Conservation (phyloP, 306 rosid species). For the Trichosanthes cucumerina region DNA sequence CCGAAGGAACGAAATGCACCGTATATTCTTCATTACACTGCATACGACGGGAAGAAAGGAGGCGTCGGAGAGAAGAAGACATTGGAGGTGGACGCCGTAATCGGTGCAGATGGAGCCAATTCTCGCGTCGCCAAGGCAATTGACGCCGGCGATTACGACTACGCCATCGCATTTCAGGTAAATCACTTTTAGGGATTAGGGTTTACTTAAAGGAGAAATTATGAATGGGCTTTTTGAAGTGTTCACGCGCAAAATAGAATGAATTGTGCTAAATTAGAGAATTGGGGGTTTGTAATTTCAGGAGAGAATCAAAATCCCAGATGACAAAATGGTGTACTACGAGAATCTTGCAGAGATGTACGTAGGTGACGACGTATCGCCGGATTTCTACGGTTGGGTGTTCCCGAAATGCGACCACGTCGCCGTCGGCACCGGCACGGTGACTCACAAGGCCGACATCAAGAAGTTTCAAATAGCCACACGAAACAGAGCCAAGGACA, state of each 20-base stretch:
- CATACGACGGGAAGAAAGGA: constrained; percentile 55
- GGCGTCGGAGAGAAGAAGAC: constrained; percentile 64
- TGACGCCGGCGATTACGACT: constrained; percentile 87
- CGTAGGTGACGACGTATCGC: constrained; percentile 95
- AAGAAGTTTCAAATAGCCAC: constrained; percentile 97
- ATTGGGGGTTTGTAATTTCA: constrained; percentile 17
- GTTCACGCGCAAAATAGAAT: neutral
- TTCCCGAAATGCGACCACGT: constrained; percentile 97
- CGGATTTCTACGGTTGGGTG: constrained; percentile 96
- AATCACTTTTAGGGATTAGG: neutral
- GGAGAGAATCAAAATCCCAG: constrained; percentile 94
- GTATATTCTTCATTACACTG: constrained; percentile 63
- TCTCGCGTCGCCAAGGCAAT: constrained; percentile 88
- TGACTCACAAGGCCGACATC: constrained; percentile 96
- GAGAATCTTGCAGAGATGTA: constrained; percentile 96
- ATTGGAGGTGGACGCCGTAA: constrained; percentile 84
- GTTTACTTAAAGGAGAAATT: neutral
- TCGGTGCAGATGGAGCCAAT: constrained; percentile 97
- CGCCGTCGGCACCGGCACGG: constrained; percentile 96
- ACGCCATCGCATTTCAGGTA: constrained; percentile 98
- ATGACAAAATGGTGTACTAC: constrained; percentile 81
- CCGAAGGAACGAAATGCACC: constrained; percentile 49
- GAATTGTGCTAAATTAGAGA: neutral
- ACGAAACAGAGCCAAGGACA: constrained; percentile 87
- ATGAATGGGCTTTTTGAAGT: too few species aligned